Percentiles rank a stretch among this genome's conserved stretches.
phyloP scores from a whole-genome alignment of 2,329 filamentous ascomycete genomes.

The Colletotrichum caudatum region DNA sequence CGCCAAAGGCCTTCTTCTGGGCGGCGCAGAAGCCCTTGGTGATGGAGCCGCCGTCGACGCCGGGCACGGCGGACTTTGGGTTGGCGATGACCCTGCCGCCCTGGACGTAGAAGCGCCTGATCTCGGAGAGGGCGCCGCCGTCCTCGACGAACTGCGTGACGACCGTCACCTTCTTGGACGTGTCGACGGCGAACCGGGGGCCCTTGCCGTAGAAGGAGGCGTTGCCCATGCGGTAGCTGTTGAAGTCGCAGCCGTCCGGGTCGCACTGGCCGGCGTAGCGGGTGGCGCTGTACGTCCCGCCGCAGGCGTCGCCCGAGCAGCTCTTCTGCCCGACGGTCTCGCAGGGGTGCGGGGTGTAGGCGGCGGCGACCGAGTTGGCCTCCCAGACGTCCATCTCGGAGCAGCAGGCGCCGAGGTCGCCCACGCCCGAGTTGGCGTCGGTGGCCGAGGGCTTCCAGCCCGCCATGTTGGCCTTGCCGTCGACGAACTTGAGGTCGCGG shows the following conservation, averaged over 20 bases:
- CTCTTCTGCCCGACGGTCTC: slow-evolving; percentile 59
- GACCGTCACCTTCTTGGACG: slow-evolving; percentile 70
- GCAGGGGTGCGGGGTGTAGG: slow-evolving; percentile 76
- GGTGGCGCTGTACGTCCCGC: slow-evolving; percentile 63
- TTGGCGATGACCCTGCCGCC: slow-evolving; percentile 70
- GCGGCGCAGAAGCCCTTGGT: slow-evolving; percentile 68
- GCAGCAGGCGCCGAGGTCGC: slow-evolving; percentile 67
- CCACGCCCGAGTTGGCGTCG: slow-evolving; percentile 66
- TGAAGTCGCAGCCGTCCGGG: slow-evolving; percentile 78
- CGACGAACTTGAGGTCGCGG: slow-evolving; percentile 68
- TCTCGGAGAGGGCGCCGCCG: slow-evolving; percentile 67
- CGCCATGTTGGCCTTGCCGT: slow-evolving; percentile 66
- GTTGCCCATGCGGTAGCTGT: slow-evolving; percentile 75
- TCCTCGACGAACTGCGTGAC: slow-evolving; percentile 71
- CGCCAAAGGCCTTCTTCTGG: slow-evolving; percentile 70
- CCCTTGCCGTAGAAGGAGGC: slow-evolving; percentile 70
- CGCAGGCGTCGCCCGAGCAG: slow-evolving; percentile 65
- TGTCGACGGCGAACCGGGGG: slow-evolving; percentile 68
- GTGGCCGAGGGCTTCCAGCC: slow-evolving; percentile 63
- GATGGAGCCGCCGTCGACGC: slow-evolving; percentile 60
- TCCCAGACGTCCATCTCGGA: slow-evolving; percentile 75
- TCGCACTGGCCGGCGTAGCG: slow-evolving; percentile 75
- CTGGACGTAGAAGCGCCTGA: slow-evolving; percentile 75
- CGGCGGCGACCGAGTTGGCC: slow-evolving; percentile 73
- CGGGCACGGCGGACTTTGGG: slow-evolving; percentile 55